These are phyloP conservation scores for Cladorrhinum sp. DNA, from an alignment of 2,329 filamentous ascomycete genomes.

Conservation along the genomic window DNA sequence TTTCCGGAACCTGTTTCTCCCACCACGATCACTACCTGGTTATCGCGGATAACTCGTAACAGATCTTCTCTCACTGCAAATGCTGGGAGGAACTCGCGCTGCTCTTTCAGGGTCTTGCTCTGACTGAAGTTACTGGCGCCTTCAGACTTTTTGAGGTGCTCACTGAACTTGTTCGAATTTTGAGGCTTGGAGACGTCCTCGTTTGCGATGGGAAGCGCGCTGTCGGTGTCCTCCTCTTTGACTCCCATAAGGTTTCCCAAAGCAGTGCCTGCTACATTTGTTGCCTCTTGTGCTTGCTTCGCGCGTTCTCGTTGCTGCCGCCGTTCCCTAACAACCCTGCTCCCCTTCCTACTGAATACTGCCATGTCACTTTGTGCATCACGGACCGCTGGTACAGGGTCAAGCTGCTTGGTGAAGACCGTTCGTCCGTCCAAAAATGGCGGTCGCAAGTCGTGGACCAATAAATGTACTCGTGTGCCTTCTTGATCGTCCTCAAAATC, in stretches of 20 bases:
- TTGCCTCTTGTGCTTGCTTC: constrained; percentile 91
- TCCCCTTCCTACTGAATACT: constrained; percentile 93
- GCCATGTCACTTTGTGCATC: constrained; percentile 99
- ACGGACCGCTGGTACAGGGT: constrained; percentile 87
- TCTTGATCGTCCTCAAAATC: constrained; percentile 93
- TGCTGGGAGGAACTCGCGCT: constrained; percentile 88
- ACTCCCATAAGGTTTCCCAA: constrained; percentile 94
- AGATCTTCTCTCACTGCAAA: constrained; percentile 96
- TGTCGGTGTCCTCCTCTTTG: constrained; percentile 90
- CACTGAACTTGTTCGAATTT: constrained; percentile 71
- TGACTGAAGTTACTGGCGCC: constrained; percentile 89
- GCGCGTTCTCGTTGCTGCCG: constrained; percentile 90
- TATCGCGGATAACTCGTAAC: constrained; percentile 87
- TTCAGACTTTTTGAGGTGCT: constrained; percentile 84
- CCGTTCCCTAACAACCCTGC: constrained; percentile 85
- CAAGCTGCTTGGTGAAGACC: constrained; percentile 95
- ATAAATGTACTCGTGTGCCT: constrained; percentile 78
- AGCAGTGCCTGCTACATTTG: constrained; percentile 85
- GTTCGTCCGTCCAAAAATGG: constrained; percentile 93
- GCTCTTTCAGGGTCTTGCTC: constrained; percentile 84
- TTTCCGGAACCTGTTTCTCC: constrained; percentile 97
- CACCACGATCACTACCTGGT: constrained; percentile 95
- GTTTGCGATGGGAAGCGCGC: constrained; percentile 71
- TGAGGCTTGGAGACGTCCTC: constrained; percentile 61
- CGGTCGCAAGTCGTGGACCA: constrained; percentile 90